A percentile compares a stretch with the other conserved stretches of the same genome.
phyloP scores from a whole-genome alignment of 768 basidiomycete species.

The Calocybe indica region DNA sequence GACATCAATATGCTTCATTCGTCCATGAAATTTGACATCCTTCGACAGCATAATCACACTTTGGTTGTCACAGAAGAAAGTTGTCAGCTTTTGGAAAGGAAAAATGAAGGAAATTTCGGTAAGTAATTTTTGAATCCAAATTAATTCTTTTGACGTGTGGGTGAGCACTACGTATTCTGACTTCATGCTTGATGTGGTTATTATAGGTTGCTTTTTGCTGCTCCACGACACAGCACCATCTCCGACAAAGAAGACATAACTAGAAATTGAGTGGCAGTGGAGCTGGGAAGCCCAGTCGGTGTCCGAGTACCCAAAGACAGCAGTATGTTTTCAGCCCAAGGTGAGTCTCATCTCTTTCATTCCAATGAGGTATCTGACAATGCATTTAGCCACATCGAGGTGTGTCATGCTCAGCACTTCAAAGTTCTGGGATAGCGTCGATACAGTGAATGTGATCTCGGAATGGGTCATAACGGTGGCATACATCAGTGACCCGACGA shows the following conservation, averaged over 20 bases:
- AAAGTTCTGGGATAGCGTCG: constrained; percentile 6
- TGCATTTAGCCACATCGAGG: constrained; percentile 30
- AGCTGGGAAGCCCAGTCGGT: constrained; percentile 14
- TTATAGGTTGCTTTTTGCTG: constrained; percentile 22
- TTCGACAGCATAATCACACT: not conserved
- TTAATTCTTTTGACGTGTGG: constrained; percentile 14
- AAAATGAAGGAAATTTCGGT: constrained; percentile 9
- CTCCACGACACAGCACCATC: constrained; percentile 23
- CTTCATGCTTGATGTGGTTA: constrained; percentile 28
- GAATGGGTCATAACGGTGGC: constrained; percentile 3
- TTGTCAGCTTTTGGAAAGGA: too few species aligned
- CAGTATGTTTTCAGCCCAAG: constrained; percentile 12
- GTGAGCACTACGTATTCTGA: constrained; percentile 28
- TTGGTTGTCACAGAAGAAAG: not conserved
- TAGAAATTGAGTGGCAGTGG: constrained; percentile 18
- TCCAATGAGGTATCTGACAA: constrained; percentile 32
- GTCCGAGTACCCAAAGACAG: constrained; percentile 15
- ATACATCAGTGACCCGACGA: constrained; percentile 7
- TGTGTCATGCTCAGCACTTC: constrained; percentile 14
- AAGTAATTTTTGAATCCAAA: constrained; percentile 18
- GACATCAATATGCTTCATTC: not conserved
- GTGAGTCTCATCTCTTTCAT: constrained; percentile 16
- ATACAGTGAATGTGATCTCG: constrained; percentile 8
- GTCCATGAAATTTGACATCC: not conserved
- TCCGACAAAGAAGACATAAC: constrained; percentile 20